Evolutionary conservation across 495 filamentous ascomycete species (phyloP), one percentile per base, ranked within the genome.

Genomic region (Neurospora sp.): DNA sequence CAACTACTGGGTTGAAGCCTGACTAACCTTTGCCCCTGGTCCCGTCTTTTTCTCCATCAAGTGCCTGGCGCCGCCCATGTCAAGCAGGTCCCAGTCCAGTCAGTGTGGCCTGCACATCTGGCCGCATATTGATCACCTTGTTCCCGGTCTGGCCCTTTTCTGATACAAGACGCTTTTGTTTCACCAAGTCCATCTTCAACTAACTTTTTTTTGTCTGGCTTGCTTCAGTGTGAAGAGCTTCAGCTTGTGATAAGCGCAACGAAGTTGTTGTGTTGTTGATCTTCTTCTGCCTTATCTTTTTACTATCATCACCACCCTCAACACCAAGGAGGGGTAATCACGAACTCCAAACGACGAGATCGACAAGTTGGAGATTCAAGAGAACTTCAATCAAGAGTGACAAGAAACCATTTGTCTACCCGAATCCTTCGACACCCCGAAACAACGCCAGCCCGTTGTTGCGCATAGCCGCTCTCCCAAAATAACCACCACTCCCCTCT

Each of bases 91-190:
- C 53, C 74, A 70, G 70, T 68, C 14, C 40, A 16, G 40, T 41
- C 40, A 41, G 41, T 44, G 70, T 72, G 78, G 78, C 76, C 79
- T 79, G 74, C 77, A 73, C 72, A 79, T 77, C 74, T 76, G 80
- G 80, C 80, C 78, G 80, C 80, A 82, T 81, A 79, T 79, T 79
- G 77, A 77, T 76, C 78, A 75, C 74, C 70, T 72, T 65, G 53
- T 35, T 72, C 74, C 74, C 74, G 68, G 72, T 70, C 75, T 74
- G 44, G 71, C 70, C 53, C 70, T 72, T 59, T 41, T 65, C 65
- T 74, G 72, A 53, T 22, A 71, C 69, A 35, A 7, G 53, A 70
- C 53, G 44, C 35, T 69, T 70, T 53, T 73, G 73, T 76, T 71
- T 75, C 72, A 73, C 59, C 22, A 59, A 16, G 41, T 22, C 70